Conservation (phyloP, 495 filamentous ascomycete genomes). For the Xylaria grammica region DNA sequence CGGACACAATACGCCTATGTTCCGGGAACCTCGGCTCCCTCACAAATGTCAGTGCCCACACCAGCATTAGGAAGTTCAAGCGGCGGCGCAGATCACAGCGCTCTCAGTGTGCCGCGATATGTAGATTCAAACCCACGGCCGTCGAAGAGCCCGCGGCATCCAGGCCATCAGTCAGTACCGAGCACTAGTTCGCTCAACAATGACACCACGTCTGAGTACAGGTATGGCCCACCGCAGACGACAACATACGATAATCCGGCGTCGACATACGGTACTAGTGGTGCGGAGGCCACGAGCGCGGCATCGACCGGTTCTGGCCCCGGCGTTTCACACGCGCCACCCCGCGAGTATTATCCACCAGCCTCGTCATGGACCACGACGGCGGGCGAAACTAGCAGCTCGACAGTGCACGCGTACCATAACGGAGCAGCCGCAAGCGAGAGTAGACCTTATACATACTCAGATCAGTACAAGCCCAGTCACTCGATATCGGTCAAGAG, state of each 20-base stretch:
- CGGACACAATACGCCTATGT: constrained; percentile 56
- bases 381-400: constrained; percentile 43
- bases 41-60: constrained; percentile 50
- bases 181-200: constrained; percentile 48
- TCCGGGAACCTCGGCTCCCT: constrained; percentile 47
- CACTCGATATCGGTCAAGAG: constrained; percentile 30
- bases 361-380: constrained; percentile 51
- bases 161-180: constrained; percentile 52
- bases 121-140: constrained; percentile 60
- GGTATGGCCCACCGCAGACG: constrained; percentile 49
- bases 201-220: constrained; percentile 52
- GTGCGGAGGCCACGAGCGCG: constrained; percentile 28
- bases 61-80: constrained; percentile 36
- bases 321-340: constrained; percentile 36
- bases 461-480: constrained; percentile 36
- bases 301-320: constrained; percentile 21
- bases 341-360: constrained; percentile 54
- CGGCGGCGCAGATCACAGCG: constrained; percentile 37
- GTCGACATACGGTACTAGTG: constrained; percentile 36
- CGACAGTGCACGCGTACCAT: constrained; percentile 41
- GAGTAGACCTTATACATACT: constrained; percentile 48
- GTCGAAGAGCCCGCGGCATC: constrained; percentile 58
- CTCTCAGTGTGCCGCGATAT: constrained; percentile 52
- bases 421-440: constrained; percentile 33
- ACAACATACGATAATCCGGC: constrained; percentile 25